Evolutionary conservation across 352 stramenopile genomes (phyloP), one percentile per base, ranked within the genome.

Genomic region (Elongisporangium senticosum): DNA sequence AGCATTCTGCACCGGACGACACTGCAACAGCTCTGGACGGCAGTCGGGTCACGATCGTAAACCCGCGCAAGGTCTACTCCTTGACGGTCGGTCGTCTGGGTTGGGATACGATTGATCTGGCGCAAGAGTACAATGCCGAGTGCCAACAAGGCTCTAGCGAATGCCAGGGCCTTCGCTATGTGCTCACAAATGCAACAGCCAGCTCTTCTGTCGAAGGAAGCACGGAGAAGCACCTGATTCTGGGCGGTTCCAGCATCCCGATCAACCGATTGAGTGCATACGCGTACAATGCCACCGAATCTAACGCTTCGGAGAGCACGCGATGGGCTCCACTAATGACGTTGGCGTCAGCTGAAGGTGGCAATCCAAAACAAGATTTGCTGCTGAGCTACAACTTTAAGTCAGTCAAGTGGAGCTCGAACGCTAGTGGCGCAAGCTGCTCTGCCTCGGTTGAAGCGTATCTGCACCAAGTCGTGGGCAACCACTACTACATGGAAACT

Each of bases 391-490:
- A 43, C 33, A 43, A 43, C 33, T 43, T 43, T 10, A 43, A 43
- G 4, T 43, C 33, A 2, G 33, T 43, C 10, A 43, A 43, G 2
- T 43, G 33, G 33, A 43, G 33, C 33, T 43, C 33, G 2, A 43
- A 43, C 33, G 11, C 33, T 0, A 43, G 17, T 1, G 33, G 33
- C 8, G 33, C 13, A 14, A 56, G 72, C 10, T 86, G 74, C 49
- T 82, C 71, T 7, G 56, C 68, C 7, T 59, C 79, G 0, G 65
- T 74, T n/a, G 76, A 86, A 48, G 75, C 76, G 59, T 86, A 71
- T 58, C 60, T 87, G 21, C 22, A 37, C 2, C 70, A 71, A 33
- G 52, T 79, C 23, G 65, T 68, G 26, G 49, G 63, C 62, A 84
- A 85, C 57, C 66, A 61, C 49, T 79, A 65, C 63, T 69, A 73